Percentiles rank a stretch among this genome's conserved stretches.
Conservation (phyloP, 495 filamentous ascomycete species). For the Hypoxylon crocopeplum region DNA sequence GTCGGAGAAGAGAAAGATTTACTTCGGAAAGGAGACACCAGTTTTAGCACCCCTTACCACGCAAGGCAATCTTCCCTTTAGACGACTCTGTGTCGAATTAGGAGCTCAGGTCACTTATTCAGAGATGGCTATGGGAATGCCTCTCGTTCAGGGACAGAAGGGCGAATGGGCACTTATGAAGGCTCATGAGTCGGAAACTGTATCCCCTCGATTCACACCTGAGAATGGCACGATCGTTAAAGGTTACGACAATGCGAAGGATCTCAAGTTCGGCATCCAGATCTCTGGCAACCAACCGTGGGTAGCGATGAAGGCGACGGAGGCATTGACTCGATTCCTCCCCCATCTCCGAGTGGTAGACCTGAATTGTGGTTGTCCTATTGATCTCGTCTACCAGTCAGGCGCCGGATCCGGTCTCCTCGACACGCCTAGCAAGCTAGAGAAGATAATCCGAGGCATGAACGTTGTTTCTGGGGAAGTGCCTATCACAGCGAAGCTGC, state of each 20-base stretch:
- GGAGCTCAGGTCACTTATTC: slow-evolving; percentile 96
- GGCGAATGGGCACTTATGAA: slow-evolving; percentile 94
- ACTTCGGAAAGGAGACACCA: slow-evolving; percentile 92
- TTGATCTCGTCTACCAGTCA: slow-evolving; percentile 85
- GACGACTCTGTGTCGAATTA: slow-evolving; percentile 86
- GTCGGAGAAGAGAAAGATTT: slow-evolving; percentile 90
- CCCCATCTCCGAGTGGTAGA: slow-evolving; percentile 88
- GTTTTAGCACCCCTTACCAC: slow-evolving; percentile 86
- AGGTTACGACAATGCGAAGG: slow-evolving; percentile 80
- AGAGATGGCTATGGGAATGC: slow-evolving; percentile 95
- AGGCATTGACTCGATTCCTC: slow-evolving; percentile 74
- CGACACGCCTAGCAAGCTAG: slow-evolving; percentile 79
- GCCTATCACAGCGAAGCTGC: slow-evolving; percentile 91
- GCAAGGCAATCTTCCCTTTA: slow-evolving; percentile 96
- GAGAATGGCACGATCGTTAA: slow-evolving; percentile 59
- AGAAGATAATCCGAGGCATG: slow-evolving; percentile 94
- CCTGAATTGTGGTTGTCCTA: slow-evolving; percentile 95
- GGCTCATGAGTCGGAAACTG: slow-evolving; percentile 80
- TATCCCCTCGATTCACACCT: slow-evolving; percentile 63
- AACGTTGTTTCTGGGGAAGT: slow-evolving; percentile 85
- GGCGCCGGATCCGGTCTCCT: slow-evolving; percentile 95
- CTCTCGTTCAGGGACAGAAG: slow-evolving; percentile 88
- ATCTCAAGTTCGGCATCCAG: slow-evolving; percentile 88
- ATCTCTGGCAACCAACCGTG: slow-evolving; percentile 90
- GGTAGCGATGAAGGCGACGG: slow-evolving; percentile 84